phyloP scores from a whole-genome alignment of 23 red algal genomes.

The Pyropia haitanensis region DNA sequence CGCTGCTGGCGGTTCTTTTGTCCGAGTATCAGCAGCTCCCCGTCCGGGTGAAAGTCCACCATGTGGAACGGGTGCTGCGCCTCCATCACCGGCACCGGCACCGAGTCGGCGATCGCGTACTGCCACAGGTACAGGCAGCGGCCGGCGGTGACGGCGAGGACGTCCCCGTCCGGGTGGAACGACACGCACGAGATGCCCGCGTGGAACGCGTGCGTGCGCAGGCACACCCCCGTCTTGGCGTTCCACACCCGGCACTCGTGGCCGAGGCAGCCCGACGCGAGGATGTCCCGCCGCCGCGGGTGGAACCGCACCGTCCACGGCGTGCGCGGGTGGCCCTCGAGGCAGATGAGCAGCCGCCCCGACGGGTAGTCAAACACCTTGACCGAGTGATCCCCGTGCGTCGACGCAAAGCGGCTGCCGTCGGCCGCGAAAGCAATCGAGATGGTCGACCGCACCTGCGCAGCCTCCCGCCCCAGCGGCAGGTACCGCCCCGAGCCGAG shows the following conservation, averaged over 20 bases:
- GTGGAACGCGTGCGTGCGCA: constrained; percentile 40
- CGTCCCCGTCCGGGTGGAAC: constrained; percentile 60
- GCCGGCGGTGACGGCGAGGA: constrained; percentile 67
- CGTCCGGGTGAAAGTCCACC: constrained; percentile 79
- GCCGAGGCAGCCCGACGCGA: constrained; percentile 78
- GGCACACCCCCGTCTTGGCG: constrained; percentile 17
- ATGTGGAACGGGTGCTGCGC: constrained; percentile 51
- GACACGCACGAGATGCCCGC: constrained; percentile 54
- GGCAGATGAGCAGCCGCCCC: constrained; percentile 32
- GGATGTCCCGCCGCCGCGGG: constrained; percentile 36
- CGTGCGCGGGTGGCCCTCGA: constrained; percentile 72
- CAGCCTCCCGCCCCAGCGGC: constrained; percentile 9
- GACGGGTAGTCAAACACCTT: constrained; percentile 77
- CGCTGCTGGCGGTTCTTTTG: constrained; percentile 51
- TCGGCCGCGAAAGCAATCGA: constrained; percentile 73
- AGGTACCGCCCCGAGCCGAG: constrained; percentile 46
- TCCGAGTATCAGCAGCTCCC: constrained; percentile 54
- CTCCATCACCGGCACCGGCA: constrained; percentile 30
- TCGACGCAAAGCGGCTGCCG: constrained; percentile 61
- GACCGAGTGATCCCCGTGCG: constrained; percentile 84
- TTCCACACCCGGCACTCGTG: constrained; percentile 67
- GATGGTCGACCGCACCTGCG: constrained; percentile 63
- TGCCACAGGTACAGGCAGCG: constrained; percentile 56
- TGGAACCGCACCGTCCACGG: constrained; percentile 88
- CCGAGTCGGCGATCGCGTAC: constrained; percentile 22